phyloP scores from a whole-genome alignment of 169 alveolate genomes.

The Plasmodium vivax region DNA sequence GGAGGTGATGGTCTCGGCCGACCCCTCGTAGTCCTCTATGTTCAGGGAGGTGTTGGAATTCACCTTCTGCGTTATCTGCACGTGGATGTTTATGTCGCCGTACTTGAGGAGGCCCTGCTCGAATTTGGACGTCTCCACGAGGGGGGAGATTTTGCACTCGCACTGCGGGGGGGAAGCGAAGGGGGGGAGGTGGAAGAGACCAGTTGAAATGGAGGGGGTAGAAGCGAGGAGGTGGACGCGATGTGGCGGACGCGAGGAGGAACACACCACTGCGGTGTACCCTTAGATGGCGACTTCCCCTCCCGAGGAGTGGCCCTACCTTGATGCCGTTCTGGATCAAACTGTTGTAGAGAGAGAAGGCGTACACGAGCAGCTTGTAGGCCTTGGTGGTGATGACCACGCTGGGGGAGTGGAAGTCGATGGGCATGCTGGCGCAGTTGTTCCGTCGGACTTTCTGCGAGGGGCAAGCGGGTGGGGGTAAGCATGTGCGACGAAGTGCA shows the following conservation, averaged over 20 bases:
- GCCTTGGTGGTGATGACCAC: constrained; percentile 70
- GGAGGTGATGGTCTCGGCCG: constrained; percentile 7
- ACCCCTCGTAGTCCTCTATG: constrained; percentile 20
- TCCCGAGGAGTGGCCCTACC: neutral
- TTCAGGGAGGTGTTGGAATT: constrained; percentile 3
- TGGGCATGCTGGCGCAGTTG: neutral
- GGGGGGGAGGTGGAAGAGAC: neutral
- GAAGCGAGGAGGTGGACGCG: too few species aligned
- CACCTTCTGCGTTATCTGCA: constrained; percentile 53
- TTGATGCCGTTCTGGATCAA: constrained; percentile 40
- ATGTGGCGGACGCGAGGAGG: neutral
- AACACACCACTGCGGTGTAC: neutral
- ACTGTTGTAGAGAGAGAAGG: constrained; percentile 46
- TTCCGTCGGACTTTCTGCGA: constrained; percentile 11
- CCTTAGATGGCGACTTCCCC: neutral
- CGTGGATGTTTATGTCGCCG: constrained; percentile 50
- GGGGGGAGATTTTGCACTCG: constrained; percentile 61
- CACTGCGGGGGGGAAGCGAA: constrained; percentile 5
- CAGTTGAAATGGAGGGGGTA: too few species aligned
- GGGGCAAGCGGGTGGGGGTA: neutral
- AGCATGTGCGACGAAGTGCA: neutral
- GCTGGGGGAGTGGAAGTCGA: constrained; percentile 71
- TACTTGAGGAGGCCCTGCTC: constrained; percentile 43
- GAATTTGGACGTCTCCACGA: constrained; percentile 56
- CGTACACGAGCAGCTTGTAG: constrained; percentile 38